Percentiles rank a stretch among this genome's conserved stretches.
These are phyloP conservation scores for Oryza coarctata DNA, from an alignment of 176 grass and related monocot genomes.

Conservation along the genomic window DNA sequence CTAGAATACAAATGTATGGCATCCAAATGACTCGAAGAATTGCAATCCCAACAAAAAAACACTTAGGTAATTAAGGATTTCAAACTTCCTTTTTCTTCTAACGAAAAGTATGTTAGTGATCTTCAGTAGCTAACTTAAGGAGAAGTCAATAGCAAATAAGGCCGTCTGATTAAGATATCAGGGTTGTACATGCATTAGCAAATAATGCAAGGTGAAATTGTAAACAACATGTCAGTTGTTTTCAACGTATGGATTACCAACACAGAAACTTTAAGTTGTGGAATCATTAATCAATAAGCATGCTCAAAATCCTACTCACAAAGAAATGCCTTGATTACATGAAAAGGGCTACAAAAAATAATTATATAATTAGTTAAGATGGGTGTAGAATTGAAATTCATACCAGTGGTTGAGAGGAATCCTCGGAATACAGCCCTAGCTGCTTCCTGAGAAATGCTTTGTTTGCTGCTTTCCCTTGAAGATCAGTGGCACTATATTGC, in stretches of 20 bases:
- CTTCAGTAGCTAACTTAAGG: neutral
- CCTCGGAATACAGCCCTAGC: constrained; percentile 54
- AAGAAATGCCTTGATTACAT: neutral
- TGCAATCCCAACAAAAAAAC: neutral
- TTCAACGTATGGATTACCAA: neutral
- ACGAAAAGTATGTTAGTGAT: neutral
- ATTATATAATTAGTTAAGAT: neutral
- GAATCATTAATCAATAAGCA: neutral
- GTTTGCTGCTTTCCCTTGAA: constrained; percentile 69
- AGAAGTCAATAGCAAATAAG: neutral
- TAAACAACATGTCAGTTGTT: neutral
- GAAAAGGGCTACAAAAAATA: neutral
- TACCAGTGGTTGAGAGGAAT: constrained; percentile 78
- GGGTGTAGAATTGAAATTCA: neutral
- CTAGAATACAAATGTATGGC: neutral
- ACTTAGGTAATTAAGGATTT: too few species aligned
- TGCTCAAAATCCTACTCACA: neutral
- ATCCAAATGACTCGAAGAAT: neutral
- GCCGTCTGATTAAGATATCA: neutral
- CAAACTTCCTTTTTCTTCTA: neutral
- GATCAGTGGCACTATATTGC: constrained; percentile 76
- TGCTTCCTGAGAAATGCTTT: constrained; percentile 76
- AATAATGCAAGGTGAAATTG: neutral
- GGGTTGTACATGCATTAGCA: neutral
- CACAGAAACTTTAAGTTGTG: neutral